Evolutionary conservation across 192 early-diverging fungal genomes (phyloP).

Genomic region (Kappamyces sp.): DNA sequence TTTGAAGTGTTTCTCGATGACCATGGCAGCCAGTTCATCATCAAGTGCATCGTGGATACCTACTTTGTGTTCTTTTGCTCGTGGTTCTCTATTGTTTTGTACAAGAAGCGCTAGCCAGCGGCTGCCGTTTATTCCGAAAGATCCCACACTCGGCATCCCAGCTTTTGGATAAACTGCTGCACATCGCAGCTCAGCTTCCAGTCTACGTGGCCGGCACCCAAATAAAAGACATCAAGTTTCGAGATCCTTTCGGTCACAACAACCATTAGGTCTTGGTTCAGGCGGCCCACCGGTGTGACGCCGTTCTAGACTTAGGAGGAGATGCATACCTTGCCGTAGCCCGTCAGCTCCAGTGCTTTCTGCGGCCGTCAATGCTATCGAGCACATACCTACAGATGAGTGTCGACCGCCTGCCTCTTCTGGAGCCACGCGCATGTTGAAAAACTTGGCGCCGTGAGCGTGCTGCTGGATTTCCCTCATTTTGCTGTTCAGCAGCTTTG

Average conservation of each 20-base stretch:
- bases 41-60: no score
- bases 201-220: slow-evolving; percentile 79
- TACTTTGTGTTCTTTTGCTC: no score
- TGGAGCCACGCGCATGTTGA: slow-evolving; percentile 68
- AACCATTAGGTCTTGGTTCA: slow-evolving; percentile 50
- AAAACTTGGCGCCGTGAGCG: slow-evolving; percentile 60
- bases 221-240: slow-evolving; percentile 60
- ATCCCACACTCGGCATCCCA: no score
- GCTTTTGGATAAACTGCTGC: no score
- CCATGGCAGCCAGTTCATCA: no score
- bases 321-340: slow-evolving; percentile 36
- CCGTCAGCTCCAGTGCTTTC: slow-evolving; percentile 59
- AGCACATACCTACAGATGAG: no score
- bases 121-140: no score
- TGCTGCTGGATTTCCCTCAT: slow-evolving; percentile 49
- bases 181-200: slow-evolving; percentile 57
- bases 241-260: slow-evolving; percentile 60
- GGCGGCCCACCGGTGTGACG: slow-evolving; percentile 31
- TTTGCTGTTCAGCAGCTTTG: slow-evolving; percentile 56
- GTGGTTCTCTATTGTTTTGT: no score
- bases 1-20: no score
- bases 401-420: slow-evolving; percentile 25
- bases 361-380: no score
- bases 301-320: background rate
- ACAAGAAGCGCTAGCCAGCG: no score